Conservation (phyloP, 2,329 filamentous ascomycete genomes). For the Calonectria fujianensis region DNA sequence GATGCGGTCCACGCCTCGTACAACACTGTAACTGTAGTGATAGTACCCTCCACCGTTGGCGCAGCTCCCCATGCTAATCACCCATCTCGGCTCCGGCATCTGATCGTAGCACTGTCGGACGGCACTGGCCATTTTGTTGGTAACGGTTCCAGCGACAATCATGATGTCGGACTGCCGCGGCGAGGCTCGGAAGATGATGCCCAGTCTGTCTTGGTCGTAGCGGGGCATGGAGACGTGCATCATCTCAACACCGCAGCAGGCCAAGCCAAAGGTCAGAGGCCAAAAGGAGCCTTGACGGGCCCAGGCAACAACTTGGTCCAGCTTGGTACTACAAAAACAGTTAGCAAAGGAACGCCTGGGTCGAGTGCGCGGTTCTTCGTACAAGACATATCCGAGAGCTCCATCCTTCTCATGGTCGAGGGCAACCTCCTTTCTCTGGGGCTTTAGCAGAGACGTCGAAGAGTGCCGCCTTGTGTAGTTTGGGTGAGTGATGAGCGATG, state of each 20-base stretch:
- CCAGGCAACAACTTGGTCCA: constrained; percentile 75
- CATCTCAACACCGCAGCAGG: constrained; percentile 79
- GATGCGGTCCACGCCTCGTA: constrained; percentile 79
- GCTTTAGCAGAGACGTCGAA: constrained; percentile 1
- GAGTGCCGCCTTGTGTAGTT: constrained; percentile 1
- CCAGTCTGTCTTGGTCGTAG: constrained; percentile 78
- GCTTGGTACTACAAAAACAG: constrained; percentile 64
- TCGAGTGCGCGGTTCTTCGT: background rate
- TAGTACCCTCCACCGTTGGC: constrained; percentile 85
- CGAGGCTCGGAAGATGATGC: constrained; percentile 80
- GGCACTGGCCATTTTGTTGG: constrained; percentile 81
- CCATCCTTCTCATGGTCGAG: constrained; percentile 22
- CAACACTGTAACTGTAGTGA: constrained; percentile 82
- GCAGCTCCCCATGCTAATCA: constrained; percentile 82
- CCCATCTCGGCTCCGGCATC: constrained; percentile 79
- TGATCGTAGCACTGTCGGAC: constrained; percentile 80
- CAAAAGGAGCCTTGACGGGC: constrained; percentile 75
- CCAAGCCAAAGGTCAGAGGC: constrained; percentile 77
- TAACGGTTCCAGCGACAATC: constrained; percentile 80
- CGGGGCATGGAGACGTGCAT: constrained; percentile 78
- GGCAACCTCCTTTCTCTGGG: constrained; percentile 4
- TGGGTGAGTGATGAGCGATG: background rate
- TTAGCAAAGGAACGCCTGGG: background rate
- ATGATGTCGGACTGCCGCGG: constrained; percentile 79
- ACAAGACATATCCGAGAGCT: constrained; percentile 28